Conservation (phyloP, 192 early-diverging fungal genomes). For the Geosiphon pyriformis region DNA sequence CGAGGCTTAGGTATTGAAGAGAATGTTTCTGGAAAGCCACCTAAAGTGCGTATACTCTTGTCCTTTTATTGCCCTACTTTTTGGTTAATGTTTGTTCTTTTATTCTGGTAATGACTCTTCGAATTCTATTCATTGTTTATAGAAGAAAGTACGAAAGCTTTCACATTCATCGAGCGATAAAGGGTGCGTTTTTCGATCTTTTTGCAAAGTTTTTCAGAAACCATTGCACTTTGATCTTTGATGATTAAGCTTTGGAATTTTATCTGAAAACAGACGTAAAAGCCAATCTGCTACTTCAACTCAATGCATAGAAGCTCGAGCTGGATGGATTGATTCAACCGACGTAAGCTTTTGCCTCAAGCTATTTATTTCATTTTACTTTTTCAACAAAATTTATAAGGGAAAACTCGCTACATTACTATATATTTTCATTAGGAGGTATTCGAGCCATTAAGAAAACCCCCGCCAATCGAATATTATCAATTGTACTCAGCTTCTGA, state of each 20-base stretch:
- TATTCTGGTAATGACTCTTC: not conserved
- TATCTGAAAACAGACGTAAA: not conserved
- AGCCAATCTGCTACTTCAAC: not conserved
- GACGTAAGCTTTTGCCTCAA: not conserved
- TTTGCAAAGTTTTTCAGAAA: not conserved
- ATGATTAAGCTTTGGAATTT: not conserved
- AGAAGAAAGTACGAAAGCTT: not conserved
- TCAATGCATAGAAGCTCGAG: not conserved
- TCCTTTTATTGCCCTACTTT: not conserved
- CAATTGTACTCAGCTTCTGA: not conserved
- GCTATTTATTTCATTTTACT: not conserved
- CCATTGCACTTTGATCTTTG: not conserved
- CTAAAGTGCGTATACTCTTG: not conserved
- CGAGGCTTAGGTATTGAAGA: slow-evolving; percentile 65
- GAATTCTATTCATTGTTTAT: not conserved
- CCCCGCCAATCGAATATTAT: not conserved
- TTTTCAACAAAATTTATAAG: not conserved
- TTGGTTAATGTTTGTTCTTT: not conserved
- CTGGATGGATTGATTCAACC: not conserved
- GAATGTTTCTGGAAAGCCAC: slow-evolving; percentile 26
- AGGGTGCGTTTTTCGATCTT: not conserved
- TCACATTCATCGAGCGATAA: not conserved
- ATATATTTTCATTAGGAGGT: not conserved
- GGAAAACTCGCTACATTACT: not conserved
- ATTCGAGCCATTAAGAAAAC: not conserved